Base-by-base conservation (phyloP, 1,284 basidiomycete genomes). In the Pascua guehoae region DNA sequence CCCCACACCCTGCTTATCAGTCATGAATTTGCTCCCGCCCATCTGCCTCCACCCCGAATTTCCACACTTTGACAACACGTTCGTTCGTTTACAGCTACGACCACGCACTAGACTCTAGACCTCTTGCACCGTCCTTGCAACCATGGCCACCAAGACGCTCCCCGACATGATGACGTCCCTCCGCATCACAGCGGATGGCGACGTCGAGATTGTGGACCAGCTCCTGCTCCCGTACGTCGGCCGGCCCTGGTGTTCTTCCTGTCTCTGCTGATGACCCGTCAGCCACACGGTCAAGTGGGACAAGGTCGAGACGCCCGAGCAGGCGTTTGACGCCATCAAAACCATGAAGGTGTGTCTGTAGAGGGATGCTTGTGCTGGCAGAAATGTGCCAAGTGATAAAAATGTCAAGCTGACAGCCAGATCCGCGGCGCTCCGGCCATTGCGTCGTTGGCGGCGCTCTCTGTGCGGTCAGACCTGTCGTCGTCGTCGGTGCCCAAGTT, bases 381-480 rank as follows among this genome's bases (percentile, higher is more conserved):
- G 24, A 32, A 32, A 32, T 32, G 7, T n/a, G 24, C 24, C 24
- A 7, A 32, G 24, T 32, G 24, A 32, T 32, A 7, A n/a, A n/a
- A n/a, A 14, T 7, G 12, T 32, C 8, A 5, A 50, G 36, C 50
- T 56, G 18, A 54, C 46, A 4, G 24, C 17, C 36, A 89, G 86
- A 92, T 92, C 66, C 85, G 92, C 51, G 92, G 92, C 8, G 92
- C 92, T 10, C 92, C 92, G 0, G 92, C 92, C n/a, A 94, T 96
- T 53, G 92, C 88, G 0, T 91, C 91, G 1, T 84, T 95, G 12
- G 91, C 91, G 7, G 85, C 91, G 0, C 83, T 96, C 9, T 83
- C 88, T 0, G 78, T 96, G 51, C 84, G 88, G 1, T 82, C 84
- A 10, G 79, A 88, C 64, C 67, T 75, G 47, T 57, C 58, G 16